Evolutionary conservation across 305 asterid species (phyloP), one percentile per base, ranked within the genome.

Genomic region (Fraxinus velutina): DNA sequence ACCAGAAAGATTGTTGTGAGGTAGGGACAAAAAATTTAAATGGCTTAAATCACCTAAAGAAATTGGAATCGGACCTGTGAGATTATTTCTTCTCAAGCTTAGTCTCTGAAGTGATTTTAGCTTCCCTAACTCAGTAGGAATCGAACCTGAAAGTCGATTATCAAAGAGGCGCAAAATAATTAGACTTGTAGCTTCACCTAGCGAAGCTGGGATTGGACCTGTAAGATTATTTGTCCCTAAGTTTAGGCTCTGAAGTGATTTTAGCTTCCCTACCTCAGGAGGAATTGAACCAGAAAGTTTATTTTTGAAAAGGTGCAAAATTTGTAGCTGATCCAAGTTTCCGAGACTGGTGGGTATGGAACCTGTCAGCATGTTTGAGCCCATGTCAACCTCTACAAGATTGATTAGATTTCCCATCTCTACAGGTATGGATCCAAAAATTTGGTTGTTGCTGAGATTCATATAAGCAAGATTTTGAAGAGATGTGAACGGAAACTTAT

Each of bases 71-170:
- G 62, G 17, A 2, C 90, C 84, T 0, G n/a, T 37, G 12, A 86
- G 80, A 27, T 2, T 52, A 77, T 86, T 86, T 4, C 57, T 0
- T n/a, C 32, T 32, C 34, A 5, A 86, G 55, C 4, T 64, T 19
- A 32, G 83, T 78, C 1, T 42, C 24, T 12, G 15, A 9, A 86
- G 81, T 1, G 73, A 74, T 21, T 77, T 34, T 74, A 85, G 27
- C 8, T 85, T 75, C n/a, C 88, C 86, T 10, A 84, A 33, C 75
- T 77, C 85, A 62, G 76, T 4, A 7, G 86, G 89, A 62, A 84
- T 86, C 1, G 36, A 15, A n/a, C 86, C 85, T 2, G 21, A 68
- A 5, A 84, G 77, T 34, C 22, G 60, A 77, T 86, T 86, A n/a
- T 57, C 68, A 6, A 57, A 47, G 57, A 47, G 57, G 57, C 57